phyloP scores from a whole-genome alignment of 768 basidiomycete genomes.

The Russula sp. region DNA sequence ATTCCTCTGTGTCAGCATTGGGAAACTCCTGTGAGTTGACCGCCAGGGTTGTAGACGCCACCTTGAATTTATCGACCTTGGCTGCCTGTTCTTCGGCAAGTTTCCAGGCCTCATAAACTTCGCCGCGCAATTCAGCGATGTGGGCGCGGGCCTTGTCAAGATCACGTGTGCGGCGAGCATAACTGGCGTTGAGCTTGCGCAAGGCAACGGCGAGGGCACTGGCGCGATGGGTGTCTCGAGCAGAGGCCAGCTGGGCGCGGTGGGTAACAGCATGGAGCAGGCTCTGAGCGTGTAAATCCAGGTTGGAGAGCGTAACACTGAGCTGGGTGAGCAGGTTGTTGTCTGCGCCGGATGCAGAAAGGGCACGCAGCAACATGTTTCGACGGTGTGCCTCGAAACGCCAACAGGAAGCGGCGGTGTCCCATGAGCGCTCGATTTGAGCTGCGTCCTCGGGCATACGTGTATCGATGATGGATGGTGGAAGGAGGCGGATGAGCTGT shows the following conservation, averaged over 20 bases:
- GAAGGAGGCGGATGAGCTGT: slow-evolving; percentile 30
- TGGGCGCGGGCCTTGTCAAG: slow-evolving; percentile 47
- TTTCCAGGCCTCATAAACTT: slow-evolving; percentile 78
- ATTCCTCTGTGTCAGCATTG: slow-evolving; percentile 24
- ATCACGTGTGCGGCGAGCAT: slow-evolving; percentile 61
- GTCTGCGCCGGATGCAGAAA: slow-evolving; percentile 28
- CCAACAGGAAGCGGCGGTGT: slow-evolving; percentile 24
- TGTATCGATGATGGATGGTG: slow-evolving; percentile 12
- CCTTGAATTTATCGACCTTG: slow-evolving; percentile 66
- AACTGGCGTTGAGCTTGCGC: slow-evolving; percentile 75
- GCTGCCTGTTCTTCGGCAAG: slow-evolving; percentile 69
- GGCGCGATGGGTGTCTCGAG: slow-evolving; percentile 65
- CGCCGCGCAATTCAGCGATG: slow-evolving; percentile 58
- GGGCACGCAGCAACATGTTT: slow-evolving; percentile 26
- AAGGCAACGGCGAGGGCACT: slow-evolving; percentile 77
- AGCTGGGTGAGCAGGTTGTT: slow-evolving; percentile 25
- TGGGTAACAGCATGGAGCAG: slow-evolving; percentile 61
- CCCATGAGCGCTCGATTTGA: slow-evolving; percentile 19
- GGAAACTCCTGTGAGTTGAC: slow-evolving; percentile 17
- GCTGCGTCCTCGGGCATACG: slow-evolving; percentile 14
- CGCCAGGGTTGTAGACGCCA: slow-evolving; percentile 25
- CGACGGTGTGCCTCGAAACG: slow-evolving; percentile 30
- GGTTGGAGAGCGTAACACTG: slow-evolving; percentile 15
- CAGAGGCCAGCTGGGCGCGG: slow-evolving; percentile 54
- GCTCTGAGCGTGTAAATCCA: slow-evolving; percentile 39